Conservation (phyloP, 208 protist species). For the Acanthamoeba lenticulata region DNA sequence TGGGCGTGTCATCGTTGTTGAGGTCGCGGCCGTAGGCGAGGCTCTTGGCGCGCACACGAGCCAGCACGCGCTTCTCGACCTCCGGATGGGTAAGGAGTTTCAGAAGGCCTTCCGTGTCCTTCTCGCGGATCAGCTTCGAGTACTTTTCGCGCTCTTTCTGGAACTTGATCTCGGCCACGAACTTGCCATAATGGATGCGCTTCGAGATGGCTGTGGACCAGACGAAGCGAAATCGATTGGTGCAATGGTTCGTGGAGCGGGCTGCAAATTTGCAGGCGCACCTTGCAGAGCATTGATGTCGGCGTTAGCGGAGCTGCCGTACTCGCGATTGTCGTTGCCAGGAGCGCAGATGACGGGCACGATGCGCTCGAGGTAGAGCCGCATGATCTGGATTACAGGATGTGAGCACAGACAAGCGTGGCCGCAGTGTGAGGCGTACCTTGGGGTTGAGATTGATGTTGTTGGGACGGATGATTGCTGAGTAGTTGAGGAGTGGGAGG, state of each 20-base stretch:
- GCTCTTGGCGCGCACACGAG: slow-evolving; percentile 78
- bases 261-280: background rate
- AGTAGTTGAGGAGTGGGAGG: slow-evolving; percentile 74
- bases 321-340: slow-evolving; percentile 66
- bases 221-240: slow-evolving; percentile 47
- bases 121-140: slow-evolving; percentile 71
- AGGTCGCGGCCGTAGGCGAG: slow-evolving; percentile 73
- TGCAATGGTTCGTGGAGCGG: background rate
- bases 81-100: slow-evolving; percentile 82
- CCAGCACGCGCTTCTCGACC: slow-evolving; percentile 79
- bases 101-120: slow-evolving; percentile 83
- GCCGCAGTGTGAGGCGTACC: background rate
- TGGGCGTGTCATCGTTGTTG: background rate
- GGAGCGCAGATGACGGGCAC: slow-evolving; percentile 65
- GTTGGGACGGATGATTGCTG: slow-evolving; percentile 70
- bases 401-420: background rate
- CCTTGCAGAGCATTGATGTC: slow-evolving; percentile 64
- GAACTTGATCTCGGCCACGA: slow-evolving; percentile 86
- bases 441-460: slow-evolving; percentile 82
- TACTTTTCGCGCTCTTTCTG: slow-evolving; percentile 68
- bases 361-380: slow-evolving; percentile 74
- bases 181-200: slow-evolving; percentile 88
- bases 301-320: slow-evolving; percentile 57
- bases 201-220: slow-evolving; percentile 83
- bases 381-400: slow-evolving; percentile 32